These are phyloP conservation scores for Hemisphaericaspora nanyangensis DNA, from an alignment of 805 yeast genomes.

Conservation along the genomic window DNA sequence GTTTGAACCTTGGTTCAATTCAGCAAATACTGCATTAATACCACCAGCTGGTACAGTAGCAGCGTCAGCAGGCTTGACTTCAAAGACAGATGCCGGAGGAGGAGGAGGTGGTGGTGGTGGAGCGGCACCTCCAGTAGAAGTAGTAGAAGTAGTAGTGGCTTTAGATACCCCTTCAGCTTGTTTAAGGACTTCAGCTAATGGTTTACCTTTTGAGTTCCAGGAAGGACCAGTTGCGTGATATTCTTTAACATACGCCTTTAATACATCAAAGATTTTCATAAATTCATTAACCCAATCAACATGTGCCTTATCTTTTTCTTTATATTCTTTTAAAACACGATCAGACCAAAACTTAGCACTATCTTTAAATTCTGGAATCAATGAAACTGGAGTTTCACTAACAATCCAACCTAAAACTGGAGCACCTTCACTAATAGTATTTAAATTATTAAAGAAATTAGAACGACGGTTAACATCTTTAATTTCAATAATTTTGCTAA, in stretches of 20 bases:
- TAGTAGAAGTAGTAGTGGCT: constrained; percentile 17
- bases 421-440: constrained; percentile 82
- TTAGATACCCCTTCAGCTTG: constrained; percentile 8
- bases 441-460: constrained; percentile 64
- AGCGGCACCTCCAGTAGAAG: constrained; percentile 34
- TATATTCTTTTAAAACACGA: constrained; percentile 80
- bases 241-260: constrained; percentile 71
- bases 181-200: constrained; percentile 48
- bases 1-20: constrained; percentile 76
- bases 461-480: constrained; percentile 77
- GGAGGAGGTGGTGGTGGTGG: constrained; percentile 94
- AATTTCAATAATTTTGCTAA: constrained; percentile 53
- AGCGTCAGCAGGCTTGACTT: constrained; percentile 16
- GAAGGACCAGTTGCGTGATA: constrained; percentile 80
- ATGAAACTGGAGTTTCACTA: constrained; percentile 67
- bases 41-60: constrained; percentile 41
- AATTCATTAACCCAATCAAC: constrained; percentile 79
- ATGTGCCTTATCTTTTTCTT: constrained; percentile 63
- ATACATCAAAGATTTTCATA: constrained; percentile 59
- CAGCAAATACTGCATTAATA: constrained; percentile 88
- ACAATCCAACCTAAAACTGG: constrained; percentile 92
- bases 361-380: constrained; percentile 80
- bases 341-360: constrained; percentile 93
- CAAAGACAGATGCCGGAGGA: constrained; percentile 75
- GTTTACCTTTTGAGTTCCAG: constrained; percentile 63